A percentile compares a stretch with the other conserved stretches of the same genome.
Evolutionary conservation across 2,329 filamentous ascomycete genomes (phyloP).

Genomic region (Pseudogymnoascus sp.): DNA sequence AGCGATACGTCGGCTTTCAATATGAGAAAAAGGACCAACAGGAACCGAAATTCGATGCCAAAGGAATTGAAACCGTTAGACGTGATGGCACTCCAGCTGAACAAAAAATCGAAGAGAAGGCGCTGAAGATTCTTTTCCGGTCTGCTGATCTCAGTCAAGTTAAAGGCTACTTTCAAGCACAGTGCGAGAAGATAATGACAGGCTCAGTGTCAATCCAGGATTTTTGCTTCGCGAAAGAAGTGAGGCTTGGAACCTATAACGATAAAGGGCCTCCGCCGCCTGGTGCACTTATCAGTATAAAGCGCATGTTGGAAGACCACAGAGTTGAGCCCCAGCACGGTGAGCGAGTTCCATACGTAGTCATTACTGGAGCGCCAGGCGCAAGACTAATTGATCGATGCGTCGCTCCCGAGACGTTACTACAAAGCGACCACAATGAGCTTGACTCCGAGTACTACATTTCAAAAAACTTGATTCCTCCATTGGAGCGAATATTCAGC

Average conservation of each 20-base stretch:
- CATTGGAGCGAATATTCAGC: slow-evolving; percentile 92
- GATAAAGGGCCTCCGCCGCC: slow-evolving; percentile 74
- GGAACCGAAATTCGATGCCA: slow-evolving; percentile 89
- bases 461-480: slow-evolving; percentile 87
- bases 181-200: slow-evolving; percentile 88
- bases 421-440: slow-evolving; percentile 68
- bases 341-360: slow-evolving; percentile 90
- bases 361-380: slow-evolving; percentile 80
- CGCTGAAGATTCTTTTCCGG: slow-evolving; percentile 80
- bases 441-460: slow-evolving; percentile 97
- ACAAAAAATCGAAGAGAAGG: slow-evolving; percentile 93
- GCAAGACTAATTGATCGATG: slow-evolving; percentile 82
- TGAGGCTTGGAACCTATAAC: slow-evolving; percentile 82
- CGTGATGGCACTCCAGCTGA: slow-evolving; percentile 91
- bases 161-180: slow-evolving; percentile 81
- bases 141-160: slow-evolving; percentile 83
- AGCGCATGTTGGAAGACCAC: slow-evolving; percentile 78
- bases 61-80: slow-evolving; percentile 95
- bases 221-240: slow-evolving; percentile 91
- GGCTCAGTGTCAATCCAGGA: slow-evolving; percentile 86
- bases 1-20: slow-evolving; percentile 96
- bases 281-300: slow-evolving; percentile 80
- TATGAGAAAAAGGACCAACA: slow-evolving; percentile 73
- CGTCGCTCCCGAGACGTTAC: slow-evolving; percentile 75
- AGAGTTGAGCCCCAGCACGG: slow-evolving; percentile 89